phyloP scores from a whole-genome alignment of 768 basidiomycete species.

The Lactarius quietus region DNA sequence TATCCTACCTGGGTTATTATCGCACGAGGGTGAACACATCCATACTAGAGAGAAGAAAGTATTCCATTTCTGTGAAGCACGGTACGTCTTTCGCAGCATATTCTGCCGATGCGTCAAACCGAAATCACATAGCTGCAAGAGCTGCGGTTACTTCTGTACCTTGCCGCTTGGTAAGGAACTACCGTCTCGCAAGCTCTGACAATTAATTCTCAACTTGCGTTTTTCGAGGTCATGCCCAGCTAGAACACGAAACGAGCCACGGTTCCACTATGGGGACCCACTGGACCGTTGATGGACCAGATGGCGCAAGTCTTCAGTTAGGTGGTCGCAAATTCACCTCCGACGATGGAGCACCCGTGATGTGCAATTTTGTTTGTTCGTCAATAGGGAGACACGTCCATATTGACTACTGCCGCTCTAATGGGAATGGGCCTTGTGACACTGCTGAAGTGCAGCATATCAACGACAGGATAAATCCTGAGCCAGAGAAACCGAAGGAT shows the following conservation, averaged over 20 bases:
- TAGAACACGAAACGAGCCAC: slow-evolving; percentile 59
- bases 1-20: slow-evolving; percentile 41
- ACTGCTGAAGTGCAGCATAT: slow-evolving; percentile 48
- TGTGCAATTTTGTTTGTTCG: slow-evolving; percentile 55
- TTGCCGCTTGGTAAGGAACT: slow-evolving; percentile 45
- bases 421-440: slow-evolving; percentile 36
- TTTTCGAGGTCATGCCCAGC: slow-evolving; percentile 51
- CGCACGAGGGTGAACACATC: slow-evolving; percentile 46
- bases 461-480: slow-evolving; percentile 39
- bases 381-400: slow-evolving; percentile 57
- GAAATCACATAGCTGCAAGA: slow-evolving; percentile 41
- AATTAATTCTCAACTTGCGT: neutral
- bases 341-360: slow-evolving; percentile 56
- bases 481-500: slow-evolving; percentile 50
- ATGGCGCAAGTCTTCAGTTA: slow-evolving; percentile 48
- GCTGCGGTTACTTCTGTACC: slow-evolving; percentile 57
- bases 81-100: slow-evolving; percentile 31
- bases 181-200: neutral
- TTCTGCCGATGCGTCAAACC: neutral
- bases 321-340: slow-evolving; percentile 52
- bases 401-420: slow-evolving; percentile 50
- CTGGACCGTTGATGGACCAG: slow-evolving; percentile 55
- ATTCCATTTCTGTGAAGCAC: slow-evolving; percentile 53
- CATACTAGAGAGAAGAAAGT: slow-evolving; percentile 43
- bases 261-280: slow-evolving; percentile 58